Conservation (phyloP, 208 protist species). For the Naegleria lovaniensis region DNA sequence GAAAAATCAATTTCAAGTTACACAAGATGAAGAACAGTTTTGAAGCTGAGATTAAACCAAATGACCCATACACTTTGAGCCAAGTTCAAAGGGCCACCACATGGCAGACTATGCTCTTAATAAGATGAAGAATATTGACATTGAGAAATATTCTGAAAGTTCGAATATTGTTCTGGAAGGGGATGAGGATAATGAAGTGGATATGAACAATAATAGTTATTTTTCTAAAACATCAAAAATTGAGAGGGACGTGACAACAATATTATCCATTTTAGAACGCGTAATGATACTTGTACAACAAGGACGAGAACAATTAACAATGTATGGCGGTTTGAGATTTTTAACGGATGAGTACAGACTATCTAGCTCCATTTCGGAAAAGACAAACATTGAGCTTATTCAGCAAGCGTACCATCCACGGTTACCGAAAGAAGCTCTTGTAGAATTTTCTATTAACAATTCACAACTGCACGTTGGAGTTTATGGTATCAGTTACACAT, state of each 20-base stretch:
- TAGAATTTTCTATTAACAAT: not conserved
- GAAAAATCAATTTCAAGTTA: not conserved
- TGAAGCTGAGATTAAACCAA: not conserved
- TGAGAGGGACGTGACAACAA: not conserved
- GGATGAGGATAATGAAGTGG: not conserved
- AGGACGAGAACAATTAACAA: not conserved
- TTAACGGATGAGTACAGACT: not conserved
- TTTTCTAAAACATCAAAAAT: not conserved
- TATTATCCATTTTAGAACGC: not conserved
- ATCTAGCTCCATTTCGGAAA: not conserved
- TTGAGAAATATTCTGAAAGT: not conserved
- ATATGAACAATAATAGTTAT: not conserved
- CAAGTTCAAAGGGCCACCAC: not conserved
- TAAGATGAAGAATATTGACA: not conserved
- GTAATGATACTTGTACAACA: not conserved
- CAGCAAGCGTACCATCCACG: not conserved
- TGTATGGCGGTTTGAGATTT: not conserved
- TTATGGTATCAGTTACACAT: not conserved
- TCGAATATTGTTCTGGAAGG: not conserved
- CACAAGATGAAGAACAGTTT: not conserved
- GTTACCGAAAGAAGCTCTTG: not conserved
- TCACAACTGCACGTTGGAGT: not conserved
- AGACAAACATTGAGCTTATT: not conserved
- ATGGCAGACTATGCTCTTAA: not conserved
- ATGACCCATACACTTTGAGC: not conserved